These are phyloP conservation scores for Stenogyne calaminthoides DNA, from an alignment of 305 asterid genomes.

Conservation along the genomic window DNA sequence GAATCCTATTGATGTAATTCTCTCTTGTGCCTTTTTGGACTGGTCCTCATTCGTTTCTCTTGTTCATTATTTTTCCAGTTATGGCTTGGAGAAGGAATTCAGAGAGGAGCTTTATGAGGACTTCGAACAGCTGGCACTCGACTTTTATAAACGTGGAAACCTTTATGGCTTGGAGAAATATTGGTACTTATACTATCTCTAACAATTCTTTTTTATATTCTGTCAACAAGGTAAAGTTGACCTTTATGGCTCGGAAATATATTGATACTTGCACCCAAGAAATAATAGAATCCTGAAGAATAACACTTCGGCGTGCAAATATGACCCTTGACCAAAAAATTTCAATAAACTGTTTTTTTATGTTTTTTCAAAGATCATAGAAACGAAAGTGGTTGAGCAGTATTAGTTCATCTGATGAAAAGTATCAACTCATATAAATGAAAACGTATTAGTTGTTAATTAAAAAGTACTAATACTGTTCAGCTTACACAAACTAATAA, in stretches of 20 bases:
- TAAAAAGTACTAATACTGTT: no score
- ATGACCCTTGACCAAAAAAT: no score
- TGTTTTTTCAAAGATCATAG: no score
- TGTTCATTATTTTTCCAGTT: conserved; percentile 43
- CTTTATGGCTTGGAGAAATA: conserved; percentile 93
- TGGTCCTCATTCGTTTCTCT: background rate
- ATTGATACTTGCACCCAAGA: conserved; percentile 52
- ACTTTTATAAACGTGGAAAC: conserved; percentile 66
- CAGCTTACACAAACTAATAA: no score
- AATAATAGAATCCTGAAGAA: no score
- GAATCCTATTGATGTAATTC: background rate
- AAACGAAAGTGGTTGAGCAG: no score
- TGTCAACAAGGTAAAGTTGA: background rate
- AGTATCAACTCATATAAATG: no score
- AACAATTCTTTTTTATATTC: background rate
- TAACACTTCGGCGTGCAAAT: no score
- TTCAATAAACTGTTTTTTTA: no score
- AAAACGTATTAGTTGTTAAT: no score
- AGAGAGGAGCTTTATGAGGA: conserved; percentile 70
- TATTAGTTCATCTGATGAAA: no score
- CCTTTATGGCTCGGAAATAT: conserved; percentile 89
- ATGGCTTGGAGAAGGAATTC: conserved; percentile 89
- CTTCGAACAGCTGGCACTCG: conserved; percentile 72
- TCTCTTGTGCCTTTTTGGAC: background rate
- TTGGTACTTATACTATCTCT: conserved; percentile 51